Percentiles rank a stretch among this genome's conserved stretches.
These are phyloP conservation scores for Xylariaceae sp. DNA, from an alignment of 2,329 filamentous ascomycete genomes.

Conservation along the genomic window DNA sequence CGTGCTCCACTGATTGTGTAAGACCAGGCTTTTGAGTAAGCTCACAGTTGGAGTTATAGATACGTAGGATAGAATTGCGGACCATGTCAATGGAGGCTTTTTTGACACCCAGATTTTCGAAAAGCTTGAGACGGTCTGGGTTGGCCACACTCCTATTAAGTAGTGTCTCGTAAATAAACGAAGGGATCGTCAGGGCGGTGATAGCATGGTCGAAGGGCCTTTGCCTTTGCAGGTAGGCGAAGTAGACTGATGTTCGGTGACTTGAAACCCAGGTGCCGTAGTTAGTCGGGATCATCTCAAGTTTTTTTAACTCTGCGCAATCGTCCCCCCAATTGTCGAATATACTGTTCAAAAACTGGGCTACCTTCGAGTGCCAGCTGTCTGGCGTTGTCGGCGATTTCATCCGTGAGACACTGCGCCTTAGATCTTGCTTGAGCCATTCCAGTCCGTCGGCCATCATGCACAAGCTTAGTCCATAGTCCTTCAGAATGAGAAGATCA, in stretches of 20 bases:
- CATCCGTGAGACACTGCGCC: slow-evolving; percentile 8
- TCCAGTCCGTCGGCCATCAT: not conserved
- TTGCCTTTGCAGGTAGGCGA: too few relatives aligned
- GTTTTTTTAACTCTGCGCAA: not conserved
- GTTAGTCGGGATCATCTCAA: slow-evolving; percentile 19
- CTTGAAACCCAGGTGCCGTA: slow-evolving; percentile 19
- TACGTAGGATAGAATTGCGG: slow-evolving; percentile 10
- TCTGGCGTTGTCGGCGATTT: slow-evolving; percentile 17
- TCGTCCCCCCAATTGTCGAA: not conserved
- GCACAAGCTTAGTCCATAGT: slow-evolving; percentile 7
- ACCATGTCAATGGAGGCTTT: not conserved
- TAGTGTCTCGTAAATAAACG: slow-evolving; percentile 11
- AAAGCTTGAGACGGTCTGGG: not conserved
- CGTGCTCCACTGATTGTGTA: slow-evolving; percentile 11
- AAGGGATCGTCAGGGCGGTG: slow-evolving; percentile 15
- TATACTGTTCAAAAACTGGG: slow-evolving; percentile 13
- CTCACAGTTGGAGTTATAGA: slow-evolving; percentile 2
- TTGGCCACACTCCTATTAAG: slow-evolving; percentile 8
- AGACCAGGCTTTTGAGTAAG: not conserved
- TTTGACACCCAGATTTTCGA: slow-evolving; percentile 4
- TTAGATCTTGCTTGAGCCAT: slow-evolving; percentile 12
- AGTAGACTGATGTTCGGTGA: slow-evolving; percentile 11
- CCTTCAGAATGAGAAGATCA: slow-evolving; percentile 6
- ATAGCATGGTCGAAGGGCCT: too few relatives aligned
- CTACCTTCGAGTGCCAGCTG: slow-evolving; percentile 19